Percentiles rank a stretch among this genome's conserved stretches.
phyloP scores from a whole-genome alignment of 495 filamentous ascomycete species.

The Pyrenula massariospora region DNA sequence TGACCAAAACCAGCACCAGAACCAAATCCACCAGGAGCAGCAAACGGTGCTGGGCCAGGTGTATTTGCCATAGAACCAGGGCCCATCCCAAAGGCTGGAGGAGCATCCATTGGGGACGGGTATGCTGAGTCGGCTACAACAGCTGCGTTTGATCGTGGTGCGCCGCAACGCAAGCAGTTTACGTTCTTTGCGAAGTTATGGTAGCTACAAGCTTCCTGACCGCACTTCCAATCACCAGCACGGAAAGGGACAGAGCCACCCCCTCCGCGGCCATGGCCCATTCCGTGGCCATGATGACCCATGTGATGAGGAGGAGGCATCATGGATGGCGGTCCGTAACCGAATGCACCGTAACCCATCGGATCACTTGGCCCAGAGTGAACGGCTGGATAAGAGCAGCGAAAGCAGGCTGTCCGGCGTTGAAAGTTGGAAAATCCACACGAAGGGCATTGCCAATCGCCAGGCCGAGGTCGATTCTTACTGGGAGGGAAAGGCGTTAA shows the following conservation, averaged over 20 bases:
- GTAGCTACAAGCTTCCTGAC: constrained; percentile 93
- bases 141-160: constrained; percentile 82
- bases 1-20: constrained; percentile 67
- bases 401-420: constrained; percentile 94
- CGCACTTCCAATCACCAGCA: constrained; percentile 98
- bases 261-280: constrained; percentile 58
- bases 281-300: constrained; percentile 62
- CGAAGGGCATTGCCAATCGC: constrained; percentile 97
- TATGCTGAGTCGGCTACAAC: constrained; percentile 90
- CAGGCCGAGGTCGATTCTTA: constrained; percentile 93
- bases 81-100: constrained; percentile 39
- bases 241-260: constrained; percentile 92
- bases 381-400: constrained; percentile 93
- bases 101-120: constrained; percentile 79
- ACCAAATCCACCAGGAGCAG: constrained; percentile 54
- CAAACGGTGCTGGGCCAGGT: constrained; percentile 73
- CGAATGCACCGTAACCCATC: constrained; percentile 62
- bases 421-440: constrained; percentile 83
- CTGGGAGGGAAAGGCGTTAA: constrained; percentile 93
- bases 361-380: constrained; percentile 59
- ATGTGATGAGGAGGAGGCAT: constrained; percentile 71
- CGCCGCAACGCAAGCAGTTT: constrained; percentile 90
- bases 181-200: constrained; percentile 99
- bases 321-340: constrained; percentile 68
- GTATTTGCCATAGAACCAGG: constrained; percentile 76